Base-by-base conservation (phyloP, 495 filamentous ascomycete genomes). In the Sporormia fimetaria region DNA sequence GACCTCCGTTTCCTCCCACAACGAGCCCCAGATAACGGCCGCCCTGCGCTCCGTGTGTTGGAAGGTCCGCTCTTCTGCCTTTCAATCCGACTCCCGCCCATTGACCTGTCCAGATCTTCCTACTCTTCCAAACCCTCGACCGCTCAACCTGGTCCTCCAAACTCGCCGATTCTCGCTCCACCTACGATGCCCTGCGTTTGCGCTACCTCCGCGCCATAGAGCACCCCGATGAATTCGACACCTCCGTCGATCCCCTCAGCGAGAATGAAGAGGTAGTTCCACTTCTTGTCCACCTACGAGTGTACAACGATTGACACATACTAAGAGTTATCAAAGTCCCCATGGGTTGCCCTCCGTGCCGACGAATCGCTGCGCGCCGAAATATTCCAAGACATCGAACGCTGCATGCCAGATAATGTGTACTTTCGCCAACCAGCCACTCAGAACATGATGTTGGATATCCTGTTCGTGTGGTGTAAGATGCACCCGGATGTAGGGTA, bases 381-480 rank as follows among this genome's bases (percentile, higher is more conserved):
- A 53, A 96, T 99, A 21, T 67, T 79, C n/a, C 90, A 96, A 61
- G 90, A 99, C 66, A 83, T 99, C 25, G 81, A 87, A 41, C 69
- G 90, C 44, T 87, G 83, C 56, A 76, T 99, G 67, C 90, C 92
- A 12, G 92, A 99, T 36, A 83, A 94, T 48, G 65, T 73, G 12
- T 93, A 88, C 57, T 99, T 96, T 43, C 86, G 84, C 20, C 73
- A 84, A 35, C 73, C 81, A 9, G 59, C 67, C 4, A 80, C 87
- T 4, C 92, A 96, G 56, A 69, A 67, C 5, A 83, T 83, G 58
- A 76, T 99, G 42, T 69, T 86, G 15, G 84, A 96, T 57, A 75
- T 95, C 26, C 64, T 95, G 26, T 96, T 98, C 54, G 71, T 98
- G 47, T 95, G 85, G 61, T 87, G 87, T 57, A 95, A 94, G 60